Evolutionary conservation across 176 grass and related monocot genomes (phyloP), one percentile per base, ranked within the genome.

Genomic region (Oryza brachyantha): DNA sequence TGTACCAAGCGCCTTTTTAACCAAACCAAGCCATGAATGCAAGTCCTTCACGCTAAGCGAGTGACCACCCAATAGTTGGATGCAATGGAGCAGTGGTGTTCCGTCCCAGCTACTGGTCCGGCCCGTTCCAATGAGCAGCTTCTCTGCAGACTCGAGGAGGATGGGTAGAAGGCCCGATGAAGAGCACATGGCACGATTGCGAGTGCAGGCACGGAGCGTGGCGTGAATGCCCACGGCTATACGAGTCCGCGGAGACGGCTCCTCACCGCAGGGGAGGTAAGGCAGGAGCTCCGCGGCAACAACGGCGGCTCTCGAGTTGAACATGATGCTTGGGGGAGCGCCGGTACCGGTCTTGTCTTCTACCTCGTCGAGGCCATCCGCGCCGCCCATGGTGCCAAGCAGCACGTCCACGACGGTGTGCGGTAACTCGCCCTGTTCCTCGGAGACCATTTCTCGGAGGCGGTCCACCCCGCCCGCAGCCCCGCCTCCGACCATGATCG

Each of bases 181-280:
- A 25, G 95, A 98, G 83, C 95, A 98, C 92, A 98, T 98, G 28
- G 95, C 81, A 29, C 95, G 89, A 75, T 98, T 98, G 59, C 95
- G 88, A 0, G 90, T 92, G 77, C 95, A 98, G 31, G 95, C 87
- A 19, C 76, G 70, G 54, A 98, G 85, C 4, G 89, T 86, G 34
- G 83, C 85, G 35, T 83, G 85, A 43, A 98, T 78, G 27, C 95
- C 90, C 57, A 40, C 45, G n/a, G 72, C 89, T 79, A 85, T 75
- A 52, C 95, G 91, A 75, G 87, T 98, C 50, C 95, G 88, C 21
- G 95, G 90, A 19, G 95, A 98, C 39, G 90, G 91, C 77, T 98
- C 95, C 19, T 86, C 87, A 66, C 91, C 83, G 70, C 80, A 84
- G 13, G 92, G 92, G 48, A 98, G 87, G 64, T 72, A 84, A 14